Base-by-base conservation (phyloP, 371 early-diverging fungal genomes). In the Quaeritorhiza haematococci region DNA sequence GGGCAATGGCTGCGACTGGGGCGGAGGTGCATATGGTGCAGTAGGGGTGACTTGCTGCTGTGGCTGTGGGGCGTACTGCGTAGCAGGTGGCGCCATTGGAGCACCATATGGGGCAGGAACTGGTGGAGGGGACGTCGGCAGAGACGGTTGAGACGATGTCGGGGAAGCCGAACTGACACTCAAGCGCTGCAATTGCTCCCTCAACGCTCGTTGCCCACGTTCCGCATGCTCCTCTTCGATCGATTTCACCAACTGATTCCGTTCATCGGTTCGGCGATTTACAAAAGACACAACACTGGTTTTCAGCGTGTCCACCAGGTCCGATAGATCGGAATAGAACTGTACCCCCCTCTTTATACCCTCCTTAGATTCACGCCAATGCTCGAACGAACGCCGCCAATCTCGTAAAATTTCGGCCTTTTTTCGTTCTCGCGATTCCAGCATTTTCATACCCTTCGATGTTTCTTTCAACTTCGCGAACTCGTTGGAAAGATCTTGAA, bases 381-480 rank as follows among this genome's bases (percentile, higher is more conserved):
- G 75, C 27, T 76, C 72, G 33, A 49, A 80, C 63, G 49, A 87
- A 42, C 10, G 73, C 70, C 30, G 79, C 80, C 63, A 85, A 63
- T 72, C 68, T 38, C 57, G 63, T 10, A 68, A 41, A 1, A 71
- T 24, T 52, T 80, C 77, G 28, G 69, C 68, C 38, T 90, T 87
- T 1, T 82, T 80, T 7, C 69, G 64, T 30, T 89, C 90, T 71
- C 86, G 82, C 26, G 72, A 69, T n/a, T 80, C 74, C 51, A 89
- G 82, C 33, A 87, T 69, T 33, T 72, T 74, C 33, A 83, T 74
- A 2, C 84, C 88, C 48, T 90, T 83, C 1, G 88, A 84, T 17
- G 85, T 75, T 45, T 83, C 84, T 83, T 88, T 85, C 32, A 94
- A 73, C 73, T 78, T 64, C 80, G 84, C 38, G 68, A 86, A 92